Conservation (phyloP, 2,329 filamentous ascomycete genomes). For the Fusarium torreyae region DNA sequence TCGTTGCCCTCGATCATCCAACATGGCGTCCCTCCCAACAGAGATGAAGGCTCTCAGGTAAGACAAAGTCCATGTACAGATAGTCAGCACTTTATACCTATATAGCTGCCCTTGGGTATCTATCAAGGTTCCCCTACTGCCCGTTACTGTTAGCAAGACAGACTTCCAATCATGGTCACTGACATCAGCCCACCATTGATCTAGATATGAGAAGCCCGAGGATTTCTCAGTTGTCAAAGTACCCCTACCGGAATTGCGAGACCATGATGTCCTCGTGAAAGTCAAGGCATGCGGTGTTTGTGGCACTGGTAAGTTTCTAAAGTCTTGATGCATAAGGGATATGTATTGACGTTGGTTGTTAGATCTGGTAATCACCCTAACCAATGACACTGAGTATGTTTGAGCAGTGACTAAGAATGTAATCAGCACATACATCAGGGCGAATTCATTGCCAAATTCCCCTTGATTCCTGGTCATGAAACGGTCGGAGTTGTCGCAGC, state of each 20-base stretch:
- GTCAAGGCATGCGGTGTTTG: conserved; percentile 78
- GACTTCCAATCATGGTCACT: conserved; percentile 21
- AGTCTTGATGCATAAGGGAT: background rate
- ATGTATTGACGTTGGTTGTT: conserved; percentile 40
- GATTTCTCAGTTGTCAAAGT: conserved; percentile 73
- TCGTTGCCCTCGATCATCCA: background rate
- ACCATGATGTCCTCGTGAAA: conserved; percentile 75
- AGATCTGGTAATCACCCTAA: conserved; percentile 56
- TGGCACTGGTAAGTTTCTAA: conserved; percentile 64
- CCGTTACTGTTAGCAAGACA: conserved; percentile 9
- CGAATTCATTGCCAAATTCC: conserved; percentile 76
- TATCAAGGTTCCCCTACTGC: conserved; percentile 42
- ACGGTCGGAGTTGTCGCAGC: conserved; percentile 76
- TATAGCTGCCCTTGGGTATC: conserved; percentile 25
- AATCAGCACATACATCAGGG: conserved; percentile 74
- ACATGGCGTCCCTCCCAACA: conserved; percentile 62
- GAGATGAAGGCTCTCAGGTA: conserved; percentile 75
- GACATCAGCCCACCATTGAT: conserved; percentile 17
- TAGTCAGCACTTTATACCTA: conserved; percentile 6
- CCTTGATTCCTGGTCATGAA: conserved; percentile 78
- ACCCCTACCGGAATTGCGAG: conserved; percentile 72
- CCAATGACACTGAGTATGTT: background rate
- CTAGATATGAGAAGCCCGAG: conserved; percentile 73
- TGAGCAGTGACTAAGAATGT: conserved; percentile 13
- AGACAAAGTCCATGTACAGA: conserved; percentile 40